A percentile compares a stretch with the other conserved stretches of the same genome.
These are phyloP conservation scores for Nepenthes alata DNA, from an alignment of 179 eudicot species.

Conservation along the genomic window DNA sequence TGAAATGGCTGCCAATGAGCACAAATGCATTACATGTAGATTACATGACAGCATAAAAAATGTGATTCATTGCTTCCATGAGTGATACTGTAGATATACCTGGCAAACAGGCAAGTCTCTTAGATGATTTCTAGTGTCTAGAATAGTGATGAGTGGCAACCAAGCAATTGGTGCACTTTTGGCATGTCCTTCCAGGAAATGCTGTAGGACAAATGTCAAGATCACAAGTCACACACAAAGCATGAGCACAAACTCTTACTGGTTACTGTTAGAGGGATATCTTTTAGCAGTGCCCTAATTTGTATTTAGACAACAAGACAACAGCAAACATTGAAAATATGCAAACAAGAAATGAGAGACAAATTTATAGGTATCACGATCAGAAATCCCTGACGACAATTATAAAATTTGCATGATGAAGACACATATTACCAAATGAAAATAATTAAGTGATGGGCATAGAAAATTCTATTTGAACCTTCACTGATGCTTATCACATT, in stretches of 20 bases:
- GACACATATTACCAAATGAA: no score
- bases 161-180: slow-evolving; percentile 85
- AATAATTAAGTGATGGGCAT: no score
- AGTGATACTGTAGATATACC: slow-evolving; percentile 25
- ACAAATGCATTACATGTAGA: slow-evolving; percentile 8
- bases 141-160: slow-evolving; percentile 73
- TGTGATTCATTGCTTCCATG: not conserved
- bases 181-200: slow-evolving; percentile 97
- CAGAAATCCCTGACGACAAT: no score
- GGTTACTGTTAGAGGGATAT: not conserved
- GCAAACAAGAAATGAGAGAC: no score
- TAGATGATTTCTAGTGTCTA: slow-evolving; percentile 61
- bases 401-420: no score
- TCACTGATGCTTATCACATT: no score
- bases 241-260: not conserved
- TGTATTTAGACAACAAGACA: not conserved
- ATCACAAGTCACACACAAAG: not conserved
- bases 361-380: no score
- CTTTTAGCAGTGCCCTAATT: not conserved
- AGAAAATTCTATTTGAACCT: no score
- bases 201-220: slow-evolving; percentile 29
- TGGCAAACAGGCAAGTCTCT: slow-evolving; percentile 85
- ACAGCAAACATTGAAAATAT: not conserved
- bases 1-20: slow-evolving; percentile 62
- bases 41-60: not conserved